Percentiles rank a stretch among this genome's conserved stretches.
phyloP scores from a whole-genome alignment of 306 rosid genomes.

The Trifolium repens region DNA sequence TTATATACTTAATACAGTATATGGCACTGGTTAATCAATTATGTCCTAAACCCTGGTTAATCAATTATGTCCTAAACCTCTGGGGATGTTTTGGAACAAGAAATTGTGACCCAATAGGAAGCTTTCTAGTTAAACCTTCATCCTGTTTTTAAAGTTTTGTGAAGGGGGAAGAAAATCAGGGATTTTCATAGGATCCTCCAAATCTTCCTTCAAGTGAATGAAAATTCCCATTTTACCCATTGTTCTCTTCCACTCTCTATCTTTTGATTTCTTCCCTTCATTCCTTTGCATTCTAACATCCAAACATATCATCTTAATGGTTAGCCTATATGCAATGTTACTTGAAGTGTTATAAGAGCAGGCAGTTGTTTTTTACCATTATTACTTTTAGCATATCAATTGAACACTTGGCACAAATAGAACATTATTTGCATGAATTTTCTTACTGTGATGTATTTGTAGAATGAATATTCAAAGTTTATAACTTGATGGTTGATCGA shows the following conservation, averaged over 20 bases:
- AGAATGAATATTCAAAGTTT: slow-evolving; percentile 11
- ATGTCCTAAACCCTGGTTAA: background rate
- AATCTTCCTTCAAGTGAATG: background rate
- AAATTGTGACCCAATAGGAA: background rate
- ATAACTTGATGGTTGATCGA: slow-evolving; percentile 37
- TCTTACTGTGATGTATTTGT: background rate
- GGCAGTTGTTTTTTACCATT: background rate
- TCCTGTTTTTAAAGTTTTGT: background rate
- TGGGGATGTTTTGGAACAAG: background rate
- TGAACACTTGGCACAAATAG: background rate
- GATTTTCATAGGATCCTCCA: slow-evolving; percentile 3
- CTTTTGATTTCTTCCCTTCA: slow-evolving; percentile 2
- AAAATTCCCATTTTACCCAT: background rate
- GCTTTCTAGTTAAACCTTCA: background rate
- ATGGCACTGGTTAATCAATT: background rate
- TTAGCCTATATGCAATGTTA: background rate
- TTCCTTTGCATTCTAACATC: background rate
- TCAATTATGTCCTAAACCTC: too few species aligned
- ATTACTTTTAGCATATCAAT: background rate
- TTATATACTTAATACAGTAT: background rate
- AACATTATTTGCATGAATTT: background rate
- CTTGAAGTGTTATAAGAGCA: slow-evolving; percentile 1
- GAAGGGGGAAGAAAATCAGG: background rate
- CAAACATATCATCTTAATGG: slow-evolving; percentile 16
- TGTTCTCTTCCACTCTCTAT: background rate